Conservation (phyloP, 306 rosid species). For the Comarum palustre region DNA sequence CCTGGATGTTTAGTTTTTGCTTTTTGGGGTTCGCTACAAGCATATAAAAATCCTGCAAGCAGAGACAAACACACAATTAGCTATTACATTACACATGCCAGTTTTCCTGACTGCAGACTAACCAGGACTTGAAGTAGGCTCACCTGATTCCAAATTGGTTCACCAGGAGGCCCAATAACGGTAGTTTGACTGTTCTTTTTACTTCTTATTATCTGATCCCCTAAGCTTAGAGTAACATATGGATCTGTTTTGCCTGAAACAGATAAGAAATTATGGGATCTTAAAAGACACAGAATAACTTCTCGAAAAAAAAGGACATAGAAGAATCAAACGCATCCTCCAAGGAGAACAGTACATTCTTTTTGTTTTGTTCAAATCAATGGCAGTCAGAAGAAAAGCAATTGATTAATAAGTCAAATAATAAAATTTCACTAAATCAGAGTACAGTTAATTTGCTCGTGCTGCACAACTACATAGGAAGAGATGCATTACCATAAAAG, state of each 20-base stretch:
- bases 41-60: conserved; percentile 86
- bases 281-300: not conserved
- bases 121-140: conserved; percentile 26
- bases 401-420: not conserved
- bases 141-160: conserved; percentile 99
- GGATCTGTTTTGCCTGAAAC: conserved; percentile 94
- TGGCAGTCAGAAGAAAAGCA: not conserved
- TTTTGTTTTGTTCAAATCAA: not conserved
- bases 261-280: conserved; percentile 1
- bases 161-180: conserved; percentile 90
- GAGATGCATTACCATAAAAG: conserved; percentile 60
- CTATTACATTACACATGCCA: conserved; percentile 22
- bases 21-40: conserved; percentile 82
- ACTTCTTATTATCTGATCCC: conserved; percentile 82
- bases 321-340: not conserved
- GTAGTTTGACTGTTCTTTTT: conserved; percentile 98
- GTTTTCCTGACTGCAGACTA: conserved; percentile 3
- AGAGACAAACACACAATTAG: conserved; percentile 25
- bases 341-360: not conserved
- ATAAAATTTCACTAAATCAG: too few species aligned
- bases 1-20: conserved; percentile 76
- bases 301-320: too few species aligned
- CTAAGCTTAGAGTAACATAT: conserved; percentile 73
- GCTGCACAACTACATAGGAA: conserved; percentile 19
- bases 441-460: not conserved